phyloP scores from a whole-genome alignment of 2,329 filamentous ascomycete genomes.

The Claviceps sp. region DNA sequence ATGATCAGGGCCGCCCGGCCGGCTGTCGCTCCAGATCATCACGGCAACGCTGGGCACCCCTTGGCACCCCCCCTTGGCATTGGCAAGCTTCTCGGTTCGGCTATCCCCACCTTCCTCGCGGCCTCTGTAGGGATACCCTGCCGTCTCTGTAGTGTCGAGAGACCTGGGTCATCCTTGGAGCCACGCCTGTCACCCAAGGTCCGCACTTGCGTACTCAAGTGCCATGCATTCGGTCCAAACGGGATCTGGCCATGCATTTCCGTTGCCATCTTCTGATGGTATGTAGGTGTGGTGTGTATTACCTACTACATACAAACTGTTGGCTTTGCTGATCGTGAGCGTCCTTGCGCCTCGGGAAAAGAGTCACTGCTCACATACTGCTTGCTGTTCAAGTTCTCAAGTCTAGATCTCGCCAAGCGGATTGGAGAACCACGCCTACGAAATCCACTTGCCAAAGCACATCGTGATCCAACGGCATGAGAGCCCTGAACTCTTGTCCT shows the following conservation, averaged over 20 bases:
- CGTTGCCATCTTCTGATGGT: not conserved
- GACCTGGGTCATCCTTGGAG: not conserved
- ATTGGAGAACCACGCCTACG: not conserved
- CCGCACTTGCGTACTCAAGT: not conserved
- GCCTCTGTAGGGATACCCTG: not conserved
- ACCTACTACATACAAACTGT: not conserved
- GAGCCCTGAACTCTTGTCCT: not conserved
- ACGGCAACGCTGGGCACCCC: not conserved
- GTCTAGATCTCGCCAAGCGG: not conserved
- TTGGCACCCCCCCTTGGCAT: too few species aligned
- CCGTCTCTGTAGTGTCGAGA: not conserved
- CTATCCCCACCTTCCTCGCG: not conserved
- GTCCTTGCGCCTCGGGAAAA: not conserved
- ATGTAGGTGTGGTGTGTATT: not conserved
- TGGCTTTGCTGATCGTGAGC: not conserved
- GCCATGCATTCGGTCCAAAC: not conserved
- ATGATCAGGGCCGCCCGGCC: not conserved
- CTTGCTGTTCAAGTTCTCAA: not conserved
- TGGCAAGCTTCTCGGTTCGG: not conserved
- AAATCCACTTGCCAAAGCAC: not conserved
- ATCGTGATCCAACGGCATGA: not conserved
- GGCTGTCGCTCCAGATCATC: not conserved
- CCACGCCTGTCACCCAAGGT: not conserved
- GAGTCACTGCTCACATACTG: not conserved
- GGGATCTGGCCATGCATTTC: not conserved